phyloP scores from a whole-genome alignment of 2,329 filamentous ascomycete genomes.

The Fusarium gaditjirri region DNA sequence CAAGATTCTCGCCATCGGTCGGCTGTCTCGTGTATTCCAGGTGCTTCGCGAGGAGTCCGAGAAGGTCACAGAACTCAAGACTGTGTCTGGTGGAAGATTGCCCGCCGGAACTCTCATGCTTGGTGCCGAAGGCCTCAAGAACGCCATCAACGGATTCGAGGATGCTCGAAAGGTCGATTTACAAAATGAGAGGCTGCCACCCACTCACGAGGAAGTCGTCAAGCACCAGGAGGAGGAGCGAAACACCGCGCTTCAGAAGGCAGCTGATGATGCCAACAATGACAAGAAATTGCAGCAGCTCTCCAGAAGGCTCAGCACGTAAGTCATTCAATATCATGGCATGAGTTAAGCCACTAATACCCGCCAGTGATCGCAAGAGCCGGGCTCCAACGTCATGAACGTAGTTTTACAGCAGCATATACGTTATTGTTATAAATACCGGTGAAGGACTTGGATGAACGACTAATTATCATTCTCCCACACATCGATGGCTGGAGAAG shows the following conservation, averaged over 20 bases:
- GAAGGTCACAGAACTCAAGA: slow-evolving; percentile 97
- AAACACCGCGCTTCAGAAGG: slow-evolving; percentile 85
- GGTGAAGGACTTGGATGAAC: slow-evolving; percentile 36
- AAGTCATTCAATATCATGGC: slow-evolving; percentile 22
- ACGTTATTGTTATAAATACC: slow-evolving; percentile 37
- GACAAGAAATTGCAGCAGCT: slow-evolving; percentile 88
- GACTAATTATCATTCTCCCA: slow-evolving; percentile 27
- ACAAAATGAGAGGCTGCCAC: slow-evolving; percentile 94
- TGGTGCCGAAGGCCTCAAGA: slow-evolving; percentile 97
- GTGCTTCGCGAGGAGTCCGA: slow-evolving; percentile 97
- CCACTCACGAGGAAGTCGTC: slow-evolving; percentile 90
- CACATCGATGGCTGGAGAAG: slow-evolving; percentile 31
- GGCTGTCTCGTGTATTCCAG: slow-evolving; percentile 97
- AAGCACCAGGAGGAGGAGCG: slow-evolving; percentile 84
- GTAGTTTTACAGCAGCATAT: slow-evolving; percentile 43
- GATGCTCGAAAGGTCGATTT: slow-evolving; percentile 96
- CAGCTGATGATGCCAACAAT: slow-evolving; percentile 88
- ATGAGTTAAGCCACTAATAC: neutral
- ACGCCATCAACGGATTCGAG: slow-evolving; percentile 96
- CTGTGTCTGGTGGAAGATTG: slow-evolving; percentile 88
- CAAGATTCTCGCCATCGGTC: slow-evolving; percentile 98
- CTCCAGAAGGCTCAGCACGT: slow-evolving; percentile 96
- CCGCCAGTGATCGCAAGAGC: slow-evolving; percentile 44
- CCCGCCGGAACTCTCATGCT: slow-evolving; percentile 98
- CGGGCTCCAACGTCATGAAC: slow-evolving; percentile 43